Percentiles rank a stretch among this genome's conserved stretches.
Conservation (phyloP, 495 filamentous ascomycete genomes). For the Trichocladium antarcticum region DNA sequence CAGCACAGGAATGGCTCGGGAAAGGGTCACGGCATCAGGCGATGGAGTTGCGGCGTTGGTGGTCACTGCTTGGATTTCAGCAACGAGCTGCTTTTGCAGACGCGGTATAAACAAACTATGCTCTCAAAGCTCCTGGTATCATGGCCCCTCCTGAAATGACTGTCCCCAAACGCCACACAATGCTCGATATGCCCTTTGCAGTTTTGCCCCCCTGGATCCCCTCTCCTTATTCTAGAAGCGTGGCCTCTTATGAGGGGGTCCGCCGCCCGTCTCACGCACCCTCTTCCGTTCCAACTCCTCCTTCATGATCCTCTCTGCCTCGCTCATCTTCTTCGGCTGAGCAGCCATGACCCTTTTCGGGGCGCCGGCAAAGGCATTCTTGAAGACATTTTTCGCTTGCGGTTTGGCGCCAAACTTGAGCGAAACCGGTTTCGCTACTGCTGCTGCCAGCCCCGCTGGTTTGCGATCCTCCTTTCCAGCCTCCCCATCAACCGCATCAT, state of each 20-base stretch:
- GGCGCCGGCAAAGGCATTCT: slow-evolving; percentile 48
- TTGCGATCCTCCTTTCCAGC: slow-evolving; percentile 13
- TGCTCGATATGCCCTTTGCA: not conserved
- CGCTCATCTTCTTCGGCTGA: slow-evolving; percentile 66
- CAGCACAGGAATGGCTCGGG: not conserved
- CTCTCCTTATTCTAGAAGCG: slow-evolving; percentile 16
- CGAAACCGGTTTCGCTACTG: slow-evolving; percentile 30
- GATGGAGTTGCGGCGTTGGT: slow-evolving; percentile 10
- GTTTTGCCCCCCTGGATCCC: not conserved
- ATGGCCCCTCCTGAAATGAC: slow-evolving; percentile 2
- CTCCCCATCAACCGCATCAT: slow-evolving; percentile 1
- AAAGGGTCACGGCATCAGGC: slow-evolving; percentile 1
- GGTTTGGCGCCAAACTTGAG: slow-evolving; percentile 49
- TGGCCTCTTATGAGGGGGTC: slow-evolving; percentile 30
- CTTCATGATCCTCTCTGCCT: slow-evolving; percentile 86
- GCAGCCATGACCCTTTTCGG: slow-evolving; percentile 51
- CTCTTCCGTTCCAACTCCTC: slow-evolving; percentile 69
- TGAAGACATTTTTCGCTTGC: slow-evolving; percentile 78
- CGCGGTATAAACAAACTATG: not conserved
- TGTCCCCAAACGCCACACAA: not conserved
- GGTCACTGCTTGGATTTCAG: not conserved
- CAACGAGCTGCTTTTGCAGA: too few species aligned
- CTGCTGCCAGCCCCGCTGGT: not conserved
- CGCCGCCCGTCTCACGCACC: slow-evolving; percentile 33
- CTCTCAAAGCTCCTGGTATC: slow-evolving; percentile 10